Base-by-base conservation (phyloP, 1,284 basidiomycete species). In the Puccinia triticina region DNA sequence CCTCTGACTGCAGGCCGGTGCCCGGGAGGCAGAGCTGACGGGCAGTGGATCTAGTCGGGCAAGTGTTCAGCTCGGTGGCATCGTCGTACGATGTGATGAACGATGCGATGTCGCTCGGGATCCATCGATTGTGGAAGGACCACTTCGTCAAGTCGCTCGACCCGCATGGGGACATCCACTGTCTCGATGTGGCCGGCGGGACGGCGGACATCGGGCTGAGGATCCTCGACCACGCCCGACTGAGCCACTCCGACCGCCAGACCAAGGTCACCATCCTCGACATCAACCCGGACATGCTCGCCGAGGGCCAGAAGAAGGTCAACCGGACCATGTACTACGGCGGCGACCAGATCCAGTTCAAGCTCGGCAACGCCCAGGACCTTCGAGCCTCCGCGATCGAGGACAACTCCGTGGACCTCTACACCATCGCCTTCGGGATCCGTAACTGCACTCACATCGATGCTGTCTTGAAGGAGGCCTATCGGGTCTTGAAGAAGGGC, bases 401-500 rank as follows among this genome's bases (percentile, higher is more conserved):
- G 16, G 91, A 93, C 85, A 91, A 94, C 87, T 91, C 93, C 23
- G 94, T 97, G 84, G 96, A 99, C 88, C 89, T 98, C 23, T 99
- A 98, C 89, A 99, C 97, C 32, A 98, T 99, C 86, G 95, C 97
- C 0, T 99, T 99, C 86, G 96, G 97, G 48, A 99, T 99, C 85
- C 91, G 97, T 76, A 99, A 99, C 87, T 97, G 94, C 89, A 99
- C 97, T 12, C 94, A 94, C 80, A 91, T 98, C 84, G 92, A 94
- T 14, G 91, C 91, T 34, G 97, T 96, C 23, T 89, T 99, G 64
- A 89, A 90, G 83, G 95, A 98, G 87, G 97, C 97, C 4, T 90
- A 97, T 87, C 91, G 97, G 26, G 95, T 99, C 16, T 90, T 99
- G 77, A 98, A 97, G 88, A 96, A 96, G 0, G 97, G 97, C 84